Base-by-base conservation (phyloP, 1,139 yeast genomes). In the Diutina catenulata region DNA sequence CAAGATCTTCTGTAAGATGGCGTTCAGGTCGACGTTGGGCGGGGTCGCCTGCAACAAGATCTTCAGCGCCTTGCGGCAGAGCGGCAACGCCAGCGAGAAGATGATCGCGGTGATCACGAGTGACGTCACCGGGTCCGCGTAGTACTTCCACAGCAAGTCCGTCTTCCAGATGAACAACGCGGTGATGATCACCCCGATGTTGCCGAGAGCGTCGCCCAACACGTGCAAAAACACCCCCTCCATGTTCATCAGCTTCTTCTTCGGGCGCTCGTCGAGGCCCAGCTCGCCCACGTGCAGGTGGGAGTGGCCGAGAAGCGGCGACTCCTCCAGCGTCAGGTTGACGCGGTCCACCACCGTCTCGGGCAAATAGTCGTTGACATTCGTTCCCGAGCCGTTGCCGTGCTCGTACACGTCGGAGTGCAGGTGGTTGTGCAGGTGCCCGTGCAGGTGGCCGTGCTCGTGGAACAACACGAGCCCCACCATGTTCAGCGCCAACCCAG, bases 171-270 rank as follows among this genome's bases (percentile, higher is more conserved):
- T 88, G 49, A 91, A 80, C 28, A 91, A 47, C 1, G 97, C 98
- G 2, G 96, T 80, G 11, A 71, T 57, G 43, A 91, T 91, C 39
- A 91, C 98, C 46, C 98, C 98, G 41, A 91, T 64, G 53, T 91
- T 91, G 46, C 98, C 98, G 43, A 91, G 64, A 1, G 97, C 97
- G 56, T 91, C 98, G 33, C 98, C 98, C 49, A 91, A 48, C 5
- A 91, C 98, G 55, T 91, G 98, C 49, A 91, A 66, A 52, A 84
- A 91, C 4, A 91, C 97, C 44, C 98, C 97, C 50, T 86, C 93
- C 97, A 91, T 91, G 59, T 91, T 91, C 65, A 91, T 66, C 11
- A 95, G 83, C 55, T 72, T 76, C 26, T 57, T 51, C 49, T 64
- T 60, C 7, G 24, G 28, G 13, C 11, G 24, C 15, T 16, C 13